Base-by-base conservation (phyloP, 192 early-diverging fungal species). In the Physocladia obscura region DNA sequence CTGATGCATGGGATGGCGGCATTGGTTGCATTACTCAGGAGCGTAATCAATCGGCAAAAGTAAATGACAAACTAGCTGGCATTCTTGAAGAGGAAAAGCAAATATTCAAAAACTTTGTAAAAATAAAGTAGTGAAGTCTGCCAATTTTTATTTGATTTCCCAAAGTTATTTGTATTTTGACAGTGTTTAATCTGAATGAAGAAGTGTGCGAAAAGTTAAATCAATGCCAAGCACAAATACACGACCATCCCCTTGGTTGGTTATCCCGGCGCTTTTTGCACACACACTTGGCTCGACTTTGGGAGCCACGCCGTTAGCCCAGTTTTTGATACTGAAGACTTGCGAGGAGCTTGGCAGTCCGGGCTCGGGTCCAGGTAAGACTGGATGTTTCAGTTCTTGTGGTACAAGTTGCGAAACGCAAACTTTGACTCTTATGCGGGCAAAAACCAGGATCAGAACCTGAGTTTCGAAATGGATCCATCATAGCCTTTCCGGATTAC, bases 311-410 rank as follows among this genome's bases (percentile, higher is more conserved):
- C 67, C 67, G 32, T 22, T 69, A 37, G 48, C n/a, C 35, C 67
- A 69, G 55, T 69, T 69, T 31, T 19, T 69, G 31, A 57, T 69
- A 13, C 21, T 69, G 34, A 57, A 11, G 21, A 56, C 58, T 6
- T 69, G 67, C 38, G 54, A 69, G 17, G 24, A n/a, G 34, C 52
- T 69, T 29, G 37, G 30, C 4, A 24, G 37, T 17, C 29, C 56
- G 19, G 67, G 64, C 30, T 29, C 26, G 15, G 52, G 8, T 31
- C n/a, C 11, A 13, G 48, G 21, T 44, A 19, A n/a, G 6, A 34
- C 31, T 11, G 60, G 31, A 62, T 24, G 1, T 44, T 27, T 19
- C 15, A 19, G 31, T 22, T 15, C 17, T 24, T 37, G 32, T 15
- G 21, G 39, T 47, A 4, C 21, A 13, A 31, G 5, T 58, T 6